phyloP scores from a whole-genome alignment of 2,329 filamentous ascomycete genomes.

The Colletotrichum kahawae region DNA sequence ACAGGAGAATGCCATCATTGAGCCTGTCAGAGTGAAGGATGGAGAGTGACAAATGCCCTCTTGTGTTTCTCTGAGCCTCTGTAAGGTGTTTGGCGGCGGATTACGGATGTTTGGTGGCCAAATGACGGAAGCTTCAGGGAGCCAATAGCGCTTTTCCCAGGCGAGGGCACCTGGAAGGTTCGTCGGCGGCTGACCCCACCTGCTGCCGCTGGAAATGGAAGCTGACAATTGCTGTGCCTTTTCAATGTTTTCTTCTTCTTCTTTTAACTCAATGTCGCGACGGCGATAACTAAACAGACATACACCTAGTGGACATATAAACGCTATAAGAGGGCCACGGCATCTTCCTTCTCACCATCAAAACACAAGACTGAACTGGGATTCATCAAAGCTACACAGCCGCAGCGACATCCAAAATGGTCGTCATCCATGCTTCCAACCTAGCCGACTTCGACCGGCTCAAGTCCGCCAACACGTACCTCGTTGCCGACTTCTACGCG shows the following conservation, averaged over 20 bases:
- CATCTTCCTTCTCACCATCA: not conserved
- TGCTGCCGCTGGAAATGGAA: not conserved
- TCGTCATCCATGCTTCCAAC: conserved; percentile 43
- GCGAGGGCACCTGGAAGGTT: conserved; percentile 14
- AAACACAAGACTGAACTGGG: not conserved
- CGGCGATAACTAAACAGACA: not conserved
- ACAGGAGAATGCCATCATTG: not conserved
- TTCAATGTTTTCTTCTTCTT: not conserved
- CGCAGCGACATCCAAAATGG: conserved; percentile 25
- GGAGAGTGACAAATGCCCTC: not conserved
- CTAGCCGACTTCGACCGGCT: conserved; percentile 54
- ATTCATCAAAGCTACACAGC: not conserved
- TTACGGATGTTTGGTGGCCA: not conserved
- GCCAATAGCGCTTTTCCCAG: not conserved
- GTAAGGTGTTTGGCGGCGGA: not conserved
- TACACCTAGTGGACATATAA: not conserved
- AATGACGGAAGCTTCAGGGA: not conserved
- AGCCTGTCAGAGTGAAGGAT: not conserved
- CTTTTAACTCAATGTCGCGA: not conserved
- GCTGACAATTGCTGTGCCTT: not conserved
- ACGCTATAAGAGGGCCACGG: not conserved
- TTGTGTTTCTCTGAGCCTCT: not conserved
- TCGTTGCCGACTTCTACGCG: conserved; percentile 63
- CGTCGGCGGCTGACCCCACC: not conserved
- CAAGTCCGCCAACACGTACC: conserved; percentile 51